phyloP scores from a whole-genome alignment of 2,329 filamentous ascomycete genomes.

The Xylariales sp. region DNA sequence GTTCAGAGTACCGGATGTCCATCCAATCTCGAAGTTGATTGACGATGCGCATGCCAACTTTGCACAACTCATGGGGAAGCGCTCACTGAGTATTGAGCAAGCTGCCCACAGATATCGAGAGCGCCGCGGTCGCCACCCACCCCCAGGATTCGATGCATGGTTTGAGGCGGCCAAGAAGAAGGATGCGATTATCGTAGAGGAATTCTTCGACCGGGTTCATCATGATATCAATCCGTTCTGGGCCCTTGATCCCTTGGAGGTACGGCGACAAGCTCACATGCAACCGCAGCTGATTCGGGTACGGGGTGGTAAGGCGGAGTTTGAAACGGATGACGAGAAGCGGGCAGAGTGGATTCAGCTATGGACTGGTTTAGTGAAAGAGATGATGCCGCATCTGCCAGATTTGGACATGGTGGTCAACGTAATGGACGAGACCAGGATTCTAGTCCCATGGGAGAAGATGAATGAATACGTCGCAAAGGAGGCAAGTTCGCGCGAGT shows the following conservation, averaged over 20 bases:
- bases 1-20: conserved; percentile 19
- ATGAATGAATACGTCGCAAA: conserved; percentile 42
- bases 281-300: conserved; percentile 42
- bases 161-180: conserved; percentile 46
- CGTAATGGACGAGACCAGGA: conserved; percentile 56
- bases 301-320: conserved; percentile 36
- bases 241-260: conserved; percentile 42
- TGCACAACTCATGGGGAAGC: conserved; percentile 33
- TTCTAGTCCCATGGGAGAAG: conserved; percentile 56
- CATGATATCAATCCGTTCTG: conserved; percentile 58
- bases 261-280: conserved; percentile 32
- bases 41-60: conserved; percentile 38
- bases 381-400: conserved; percentile 49
- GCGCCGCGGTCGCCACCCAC: conserved; percentile 54
- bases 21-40: conserved; percentile 46
- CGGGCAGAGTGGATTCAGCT: conserved; percentile 40
- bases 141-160: conserved; percentile 58
- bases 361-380: conserved; percentile 45
- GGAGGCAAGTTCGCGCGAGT: conserved; percentile 39
- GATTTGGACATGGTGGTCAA: conserved; percentile 67
- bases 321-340: conserved; percentile 31
- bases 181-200: conserved; percentile 52
- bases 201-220: conserved; percentile 61
- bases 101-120: conserved; percentile 51
- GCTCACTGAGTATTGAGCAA: conserved; percentile 43